Base-by-base conservation (phyloP, 2,329 filamentous ascomycete species). In the Penicillium sp. region DNA sequence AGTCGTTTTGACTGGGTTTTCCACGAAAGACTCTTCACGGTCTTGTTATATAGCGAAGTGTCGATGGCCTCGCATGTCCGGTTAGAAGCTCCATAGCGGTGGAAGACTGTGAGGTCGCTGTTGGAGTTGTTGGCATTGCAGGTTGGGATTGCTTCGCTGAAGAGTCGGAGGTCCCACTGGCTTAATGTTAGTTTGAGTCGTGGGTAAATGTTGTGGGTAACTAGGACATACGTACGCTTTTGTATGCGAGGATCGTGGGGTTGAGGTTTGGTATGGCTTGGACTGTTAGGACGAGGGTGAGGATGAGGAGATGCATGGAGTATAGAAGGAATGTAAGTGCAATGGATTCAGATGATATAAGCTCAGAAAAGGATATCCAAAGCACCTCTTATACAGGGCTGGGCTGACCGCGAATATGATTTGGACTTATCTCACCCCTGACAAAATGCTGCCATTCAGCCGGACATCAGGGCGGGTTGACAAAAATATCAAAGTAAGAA, bases 91-190 rank as follows among this genome's bases (percentile, higher is more conserved):
- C 58, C 59, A 3, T 50, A 54, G 5, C 44, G 44, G 36, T 62
- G 58, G 10, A 49, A 52, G n/a, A 63, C 32, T 1, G 53, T 54
- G 6, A 54, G 35, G 20, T 55, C 40, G 38, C 55, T 38, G 23
- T 56, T 58, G 27, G 53, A 54, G 18, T 24, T 20, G 32, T 56
- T 50, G 3, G 52, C 46, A 40, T 56, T 40, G 50, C 66, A 68
- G 42, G 54, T 51, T 22, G 63, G 55, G 3, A 56, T 49, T 28
- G 62, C 62, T 16, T 58, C 58, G 39, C 51, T 56, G 40, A 67
- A 60, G 23, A 67, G 57, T 40, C 56, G 61, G 32, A 68, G 52
- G 37, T 63, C 59, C 61, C 61, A 63, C 61, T 62, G 20, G 14
- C n/a, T 10, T 0, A 8, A 7, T 13, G 7, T 31, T 39, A 10